Percentiles rank a stretch among this genome's conserved stretches.
These are phyloP conservation scores for Colletotrichum sp. DNA, from an alignment of 2,329 filamentous ascomycete species.

Conservation along the genomic window DNA sequence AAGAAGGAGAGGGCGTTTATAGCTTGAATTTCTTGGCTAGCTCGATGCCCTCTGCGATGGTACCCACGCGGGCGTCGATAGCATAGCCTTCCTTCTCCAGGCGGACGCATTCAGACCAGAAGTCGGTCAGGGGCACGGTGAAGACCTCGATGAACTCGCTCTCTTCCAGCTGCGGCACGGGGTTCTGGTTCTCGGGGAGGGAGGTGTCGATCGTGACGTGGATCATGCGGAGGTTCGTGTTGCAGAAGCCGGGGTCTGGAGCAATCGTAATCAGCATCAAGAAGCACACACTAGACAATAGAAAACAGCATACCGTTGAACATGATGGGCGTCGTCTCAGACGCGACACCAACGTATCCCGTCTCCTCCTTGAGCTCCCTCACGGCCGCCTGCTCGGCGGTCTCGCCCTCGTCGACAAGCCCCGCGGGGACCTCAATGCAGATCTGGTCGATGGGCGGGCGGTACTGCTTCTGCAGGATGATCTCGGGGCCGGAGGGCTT, in stretches of 20 bases:
- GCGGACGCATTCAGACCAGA: conserved; percentile 71
- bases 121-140: conserved; percentile 63
- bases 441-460: conserved; percentile 64
- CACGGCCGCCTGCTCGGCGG: conserved; percentile 64
- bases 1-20: conserved; percentile 20
- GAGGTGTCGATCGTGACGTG: conserved; percentile 76
- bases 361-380: conserved; percentile 72
- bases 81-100: conserved; percentile 76
- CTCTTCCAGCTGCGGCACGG: conserved; percentile 74
- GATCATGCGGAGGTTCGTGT: conserved; percentile 72
- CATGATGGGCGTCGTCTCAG: conserved; percentile 68
- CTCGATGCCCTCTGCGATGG: conserved; percentile 79
- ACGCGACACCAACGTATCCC: conserved; percentile 63
- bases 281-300: fast-evolving
- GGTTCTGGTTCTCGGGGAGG: conserved; percentile 71
- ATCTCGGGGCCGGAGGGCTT: conserved; percentile 59
- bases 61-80: conserved; percentile 80
- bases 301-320: conserved; percentile 54
- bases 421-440: conserved; percentile 71
- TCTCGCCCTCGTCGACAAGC: conserved; percentile 66
- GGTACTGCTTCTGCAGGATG: conserved; percentile 71
- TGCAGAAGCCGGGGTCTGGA: conserved; percentile 67
- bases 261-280: neutral
- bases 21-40: conserved; percentile 65
- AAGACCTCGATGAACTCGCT: conserved; percentile 86